phyloP scores from a whole-genome alignment of 768 basidiomycete genomes.

The Tricholoma sp. region DNA sequence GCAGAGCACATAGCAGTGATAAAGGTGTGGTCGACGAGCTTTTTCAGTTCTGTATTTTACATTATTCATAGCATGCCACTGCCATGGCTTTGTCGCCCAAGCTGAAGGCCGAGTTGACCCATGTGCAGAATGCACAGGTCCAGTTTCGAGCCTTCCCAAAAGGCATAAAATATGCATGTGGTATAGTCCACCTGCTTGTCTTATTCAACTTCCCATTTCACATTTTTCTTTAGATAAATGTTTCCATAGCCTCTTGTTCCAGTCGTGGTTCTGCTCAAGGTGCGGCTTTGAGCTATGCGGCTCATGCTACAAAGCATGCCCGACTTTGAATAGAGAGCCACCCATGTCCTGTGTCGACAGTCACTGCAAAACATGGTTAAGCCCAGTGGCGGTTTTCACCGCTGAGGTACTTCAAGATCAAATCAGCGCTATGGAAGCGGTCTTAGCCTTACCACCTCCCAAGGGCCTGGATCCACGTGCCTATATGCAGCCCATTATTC shows the following conservation, averaged over 20 bases:
- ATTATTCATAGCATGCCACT: not conserved
- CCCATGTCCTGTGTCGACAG: not conserved
- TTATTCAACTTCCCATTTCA: no score
- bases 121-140: not conserved
- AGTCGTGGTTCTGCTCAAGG: not conserved
- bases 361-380: not conserved
- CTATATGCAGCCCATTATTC: not conserved
- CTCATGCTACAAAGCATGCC: not conserved
- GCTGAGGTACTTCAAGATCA: not conserved
- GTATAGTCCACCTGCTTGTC: not conserved
- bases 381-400: not conserved
- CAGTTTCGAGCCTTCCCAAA: not conserved
- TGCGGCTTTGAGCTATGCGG: not conserved
- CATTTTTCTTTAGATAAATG: not conserved
- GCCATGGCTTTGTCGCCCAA: not conserved
- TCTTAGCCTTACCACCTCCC: not conserved
- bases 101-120: not conserved
- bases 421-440: not conserved
- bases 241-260: not conserved
- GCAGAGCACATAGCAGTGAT: not conserved
- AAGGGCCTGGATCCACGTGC: not conserved
- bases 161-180: not conserved
- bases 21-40: not conserved
- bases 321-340: not conserved
- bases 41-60: not conserved